These are phyloP conservation scores for Erythrobasidium hasegawianum DNA, from an alignment of 1,284 basidiomycete species.

Conservation along the genomic window DNA sequence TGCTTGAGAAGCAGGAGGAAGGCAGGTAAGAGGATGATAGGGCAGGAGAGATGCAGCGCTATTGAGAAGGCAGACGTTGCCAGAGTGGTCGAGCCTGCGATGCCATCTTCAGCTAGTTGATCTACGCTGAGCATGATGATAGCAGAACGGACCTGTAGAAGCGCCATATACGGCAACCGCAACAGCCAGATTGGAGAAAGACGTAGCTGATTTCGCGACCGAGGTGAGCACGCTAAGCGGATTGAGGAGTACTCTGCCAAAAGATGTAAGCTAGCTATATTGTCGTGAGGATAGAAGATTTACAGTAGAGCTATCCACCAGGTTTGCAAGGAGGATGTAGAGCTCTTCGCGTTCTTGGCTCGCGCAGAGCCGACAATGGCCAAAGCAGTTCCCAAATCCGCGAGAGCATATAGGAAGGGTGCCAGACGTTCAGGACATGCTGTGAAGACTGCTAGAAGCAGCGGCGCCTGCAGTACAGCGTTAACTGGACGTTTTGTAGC, in stretches of 20 bases:
- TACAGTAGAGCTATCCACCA: background rate
- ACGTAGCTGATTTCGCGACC: conserved; percentile 72
- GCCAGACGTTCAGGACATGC: conserved; percentile 59
- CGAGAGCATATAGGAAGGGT: conserved; percentile 65
- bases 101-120: background rate
- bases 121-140: conserved; percentile 1
- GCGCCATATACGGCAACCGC: conserved; percentile 68
- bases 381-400: conserved; percentile 65
- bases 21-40: conserved; percentile 31
- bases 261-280: too few species aligned
- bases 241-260: conserved; percentile 72
- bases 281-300: background rate
- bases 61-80: conserved; percentile 37
- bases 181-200: conserved; percentile 68
- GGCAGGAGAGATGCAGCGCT: conserved; percentile 31
- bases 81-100: conserved; percentile 25
- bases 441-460: conserved; percentile 69
- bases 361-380: conserved; percentile 61
- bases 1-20: conserved; percentile 11
- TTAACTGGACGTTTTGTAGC: too few species aligned
- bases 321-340: conserved; percentile 61
- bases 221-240: conserved; percentile 78
- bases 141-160: conserved; percentile 56
- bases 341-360: conserved; percentile 54
- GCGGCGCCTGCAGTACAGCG: conserved; percentile 66